These are phyloP conservation scores for Hyaloperonospora brassicae DNA, from an alignment of 352 stramenopile species.

Conservation along the genomic window DNA sequence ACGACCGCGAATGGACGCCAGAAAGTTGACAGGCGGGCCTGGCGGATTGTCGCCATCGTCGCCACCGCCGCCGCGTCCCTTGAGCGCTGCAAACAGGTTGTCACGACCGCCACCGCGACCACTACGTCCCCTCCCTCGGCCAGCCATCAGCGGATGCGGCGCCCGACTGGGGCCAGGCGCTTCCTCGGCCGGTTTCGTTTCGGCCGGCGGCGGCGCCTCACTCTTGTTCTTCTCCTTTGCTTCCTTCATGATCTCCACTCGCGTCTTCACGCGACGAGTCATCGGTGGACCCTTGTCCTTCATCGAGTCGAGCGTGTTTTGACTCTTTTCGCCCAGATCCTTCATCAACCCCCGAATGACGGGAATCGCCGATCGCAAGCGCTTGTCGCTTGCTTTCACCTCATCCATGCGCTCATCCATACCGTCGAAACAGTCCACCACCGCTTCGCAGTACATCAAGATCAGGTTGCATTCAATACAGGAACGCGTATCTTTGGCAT, in stretches of 20 bases:
- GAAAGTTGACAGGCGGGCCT: constrained; percentile 34
- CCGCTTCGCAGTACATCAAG: constrained; percentile 52
- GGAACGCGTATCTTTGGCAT: constrained; percentile 66
- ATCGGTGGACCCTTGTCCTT: constrained; percentile 59
- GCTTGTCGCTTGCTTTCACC: constrained; percentile 77
- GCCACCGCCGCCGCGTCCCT: constrained; percentile 34
- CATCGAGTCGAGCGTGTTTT: constrained; percentile 38
- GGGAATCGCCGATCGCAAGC: constrained; percentile 57
- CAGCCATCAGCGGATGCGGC: constrained; percentile 48
- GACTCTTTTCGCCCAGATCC: constrained; percentile 61
- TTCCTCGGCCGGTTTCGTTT: constrained; percentile 35
- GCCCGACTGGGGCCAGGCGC: constrained; percentile 22
- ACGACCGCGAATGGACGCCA: constrained; percentile 49
- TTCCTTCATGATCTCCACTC: constrained; percentile 75
- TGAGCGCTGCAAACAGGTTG: constrained; percentile 48
- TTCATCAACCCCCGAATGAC: constrained; percentile 49
- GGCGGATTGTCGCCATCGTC: constrained; percentile 31
- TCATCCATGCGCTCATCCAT: constrained; percentile 81
- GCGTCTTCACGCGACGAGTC: constrained; percentile 56
- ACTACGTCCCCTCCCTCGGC: constrained; percentile 24
- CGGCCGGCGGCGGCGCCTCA: constrained; percentile 20
- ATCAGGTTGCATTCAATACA: constrained; percentile 62
- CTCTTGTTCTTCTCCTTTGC: constrained; percentile 74
- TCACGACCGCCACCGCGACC: constrained; percentile 8
- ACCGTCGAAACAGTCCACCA: constrained; percentile 65